Evolutionary conservation across 1,139 yeast species (phyloP), one percentile per base, ranked within the genome.

Genomic region (Protomyces pachydermus): DNA sequence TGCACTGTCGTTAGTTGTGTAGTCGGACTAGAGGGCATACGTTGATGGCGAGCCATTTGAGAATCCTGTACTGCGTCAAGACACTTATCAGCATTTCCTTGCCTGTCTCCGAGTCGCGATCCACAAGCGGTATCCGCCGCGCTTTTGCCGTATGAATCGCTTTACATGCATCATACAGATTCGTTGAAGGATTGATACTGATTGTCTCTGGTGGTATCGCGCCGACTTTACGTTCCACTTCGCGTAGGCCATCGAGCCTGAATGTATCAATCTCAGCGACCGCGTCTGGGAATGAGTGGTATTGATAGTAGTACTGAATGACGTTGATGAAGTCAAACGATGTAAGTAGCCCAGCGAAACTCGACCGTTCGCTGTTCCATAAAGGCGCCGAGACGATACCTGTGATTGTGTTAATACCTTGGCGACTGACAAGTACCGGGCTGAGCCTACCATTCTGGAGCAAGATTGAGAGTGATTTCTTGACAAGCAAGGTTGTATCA

Each of bases 311-410:
- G 77, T 93, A 93, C 74, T 93, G 97, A 69, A 95, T 90, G 60
- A 93, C 98, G 72, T 93, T 93, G 70, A 93, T 88, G 74, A 91
- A 95, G 77, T 95, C 98, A 54, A 89, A 84, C 37, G 96, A 86
- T 2, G 98, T 93, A 73, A 95, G 79, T 68, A 95, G 81, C 3
- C 99, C 99, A 1, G 98, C 98, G 78, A 93, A 95, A 71, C 89
- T 81, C 23, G 96, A 87, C 4, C 88, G 86, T 72, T 87, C 84
- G 66, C 91, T 87, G 75, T 93, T 89, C 99, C 99, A 95, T 67
- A 95, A 79, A 2, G 99, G 98, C 2, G 98, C 98, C 58, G 95
- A 87, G 38, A 95, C 97, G 71, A 95, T 90, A 73, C 48, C 48
- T 42, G 18, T 8, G n/a, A 10, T 37, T 6, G 8, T 3, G 42